A percentile compares a stretch with the other conserved stretches of the same genome.
These are phyloP conservation scores for Lactuca saligna DNA, from an alignment of 129 eudicot species.

Conservation along the genomic window DNA sequence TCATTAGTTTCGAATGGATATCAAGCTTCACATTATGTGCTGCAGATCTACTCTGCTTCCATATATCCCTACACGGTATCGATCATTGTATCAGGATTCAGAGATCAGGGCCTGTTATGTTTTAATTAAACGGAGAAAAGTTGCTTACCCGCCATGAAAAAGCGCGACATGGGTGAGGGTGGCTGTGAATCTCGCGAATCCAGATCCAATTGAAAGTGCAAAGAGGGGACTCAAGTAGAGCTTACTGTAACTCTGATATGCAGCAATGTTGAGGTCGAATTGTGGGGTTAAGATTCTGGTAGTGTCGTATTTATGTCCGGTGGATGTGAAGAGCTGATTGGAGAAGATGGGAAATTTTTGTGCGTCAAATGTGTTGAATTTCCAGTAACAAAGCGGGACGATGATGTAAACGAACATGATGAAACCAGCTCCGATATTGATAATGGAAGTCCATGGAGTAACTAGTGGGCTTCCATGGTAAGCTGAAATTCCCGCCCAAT, in stretches of 20 bases:
- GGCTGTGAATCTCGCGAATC: slow-evolving; percentile 86
- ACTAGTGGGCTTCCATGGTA: slow-evolving; percentile 96
- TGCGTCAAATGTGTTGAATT: slow-evolving; percentile 84
- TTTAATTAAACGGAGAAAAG: background rate
- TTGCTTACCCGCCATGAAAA: slow-evolving; percentile 74
- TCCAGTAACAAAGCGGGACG: slow-evolving; percentile 96
- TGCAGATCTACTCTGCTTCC: slow-evolving; percentile 88
- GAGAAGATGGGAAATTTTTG: slow-evolving; percentile 86
- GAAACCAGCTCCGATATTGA: slow-evolving; percentile 82
- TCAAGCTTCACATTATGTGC: slow-evolving; percentile 62
- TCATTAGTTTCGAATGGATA: slow-evolving; percentile 77
- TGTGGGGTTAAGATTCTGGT: slow-evolving; percentile 80
- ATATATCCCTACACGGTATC: slow-evolving; percentile 56
- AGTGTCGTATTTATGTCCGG: slow-evolving; percentile 77
- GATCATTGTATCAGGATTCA: too few relatives aligned
- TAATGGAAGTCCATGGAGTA: slow-evolving; percentile 79
- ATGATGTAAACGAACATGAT: slow-evolving; percentile 89
- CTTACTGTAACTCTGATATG: slow-evolving; percentile 76
- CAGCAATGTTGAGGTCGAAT: slow-evolving; percentile 67
- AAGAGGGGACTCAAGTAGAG: slow-evolving; percentile 88
- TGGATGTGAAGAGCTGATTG: slow-evolving; percentile 61
- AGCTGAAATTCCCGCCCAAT: slow-evolving; percentile 96
- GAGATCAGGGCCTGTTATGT: too few relatives aligned
- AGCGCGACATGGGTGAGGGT: slow-evolving; percentile 83
- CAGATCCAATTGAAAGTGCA: slow-evolving; percentile 95